Conservation (phyloP, 1,139 yeast species). For the Saccharomyces hybrid region DNA sequence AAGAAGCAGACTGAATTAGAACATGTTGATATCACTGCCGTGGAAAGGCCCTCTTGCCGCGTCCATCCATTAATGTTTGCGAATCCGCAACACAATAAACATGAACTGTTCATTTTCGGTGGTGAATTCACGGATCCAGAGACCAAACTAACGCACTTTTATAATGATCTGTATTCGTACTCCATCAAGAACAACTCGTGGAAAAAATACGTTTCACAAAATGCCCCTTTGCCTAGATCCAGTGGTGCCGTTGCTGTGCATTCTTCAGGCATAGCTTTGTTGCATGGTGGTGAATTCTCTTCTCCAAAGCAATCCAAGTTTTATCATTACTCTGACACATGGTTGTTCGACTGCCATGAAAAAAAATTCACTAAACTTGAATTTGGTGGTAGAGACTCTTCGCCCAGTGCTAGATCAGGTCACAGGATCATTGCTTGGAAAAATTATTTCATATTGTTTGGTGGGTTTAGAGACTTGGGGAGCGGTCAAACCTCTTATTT, state of each 20-base stretch:
- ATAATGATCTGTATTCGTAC: conserved; percentile 73
- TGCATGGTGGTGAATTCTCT: conserved; percentile 96
- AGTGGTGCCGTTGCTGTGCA: conserved; percentile 93
- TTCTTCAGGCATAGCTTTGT: conserved; percentile 74
- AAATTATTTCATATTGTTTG: conserved; percentile 74
- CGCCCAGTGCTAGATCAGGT: conserved; percentile 87
- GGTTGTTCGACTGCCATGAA: conserved; percentile 77
- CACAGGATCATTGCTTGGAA: conserved; percentile 90
- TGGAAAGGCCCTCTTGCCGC: conserved; percentile 60
- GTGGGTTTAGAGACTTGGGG: conserved; percentile 92
- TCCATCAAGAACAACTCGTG: conserved; percentile 73
- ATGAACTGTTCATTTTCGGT: conserved; percentile 79
- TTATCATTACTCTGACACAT: conserved; percentile 93
- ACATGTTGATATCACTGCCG: conserved; percentile 55
- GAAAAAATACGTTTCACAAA: conserved; percentile 73
- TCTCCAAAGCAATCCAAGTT: conserved; percentile 94
- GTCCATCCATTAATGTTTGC: conserved; percentile 70
- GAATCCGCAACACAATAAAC: conserved; percentile 66
- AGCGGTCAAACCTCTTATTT: conserved; percentile 66
- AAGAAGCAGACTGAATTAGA: conserved; percentile 73
- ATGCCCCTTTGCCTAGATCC: conserved; percentile 86
- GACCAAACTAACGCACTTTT: conserved; percentile 57
- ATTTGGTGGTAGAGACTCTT: conserved; percentile 39
- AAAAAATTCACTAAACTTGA: conserved; percentile 92
- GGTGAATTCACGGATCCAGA: conserved; percentile 58